Base-by-base conservation (phyloP, 495 filamentous ascomycete genomes). In the Penicillium cosmopolitanum region DNA sequence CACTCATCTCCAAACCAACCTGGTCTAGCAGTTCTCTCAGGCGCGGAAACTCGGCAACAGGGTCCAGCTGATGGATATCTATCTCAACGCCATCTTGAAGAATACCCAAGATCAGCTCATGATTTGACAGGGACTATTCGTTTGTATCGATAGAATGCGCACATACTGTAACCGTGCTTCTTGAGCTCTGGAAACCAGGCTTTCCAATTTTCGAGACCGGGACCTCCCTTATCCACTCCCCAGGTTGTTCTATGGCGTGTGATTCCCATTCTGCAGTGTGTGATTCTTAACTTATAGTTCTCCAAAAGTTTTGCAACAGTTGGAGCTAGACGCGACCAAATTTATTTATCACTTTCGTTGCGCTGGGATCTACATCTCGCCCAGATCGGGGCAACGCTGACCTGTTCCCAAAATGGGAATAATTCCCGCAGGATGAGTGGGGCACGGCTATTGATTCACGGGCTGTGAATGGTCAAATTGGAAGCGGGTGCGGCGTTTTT, bases 121-220 rank as follows among this genome's bases (percentile, higher is more conserved):
- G 2, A 5, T 38, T 38, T 18, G 42, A 16, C 21, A 9, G 13
- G 7, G 13, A 3, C 16, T 19, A 10, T 44, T 19, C 1, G 3
- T 16, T 38, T n/a, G n/a, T n/a, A 9, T 9, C 28, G 8, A 31
- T 6, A 31, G 28, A 6, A 31, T 31, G 28, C 28, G 6, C 23
- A 55, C 55, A 13, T 57, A 72, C 70, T 54, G 23, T 72, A 72
- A 28, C 70, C 67, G n/a, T 70, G 61, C 7, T 44, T 40, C 40
- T 72, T 72, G 21, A 67, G 53, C 3, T 56, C 43, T 1, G 56
- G 57, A 43, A 70, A 67, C 59, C 57, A 62, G 13, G 59, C 44
- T 4, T 56, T 56, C 67, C 67, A 70, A 36, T 63, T 60, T 31
- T 31, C 28, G 5, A 31, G 18, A 50, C 51, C 42, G 65, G 43